phyloP scores from a whole-genome alignment of 768 basidiomycete genomes.

The Termitomyces sp. region DNA sequence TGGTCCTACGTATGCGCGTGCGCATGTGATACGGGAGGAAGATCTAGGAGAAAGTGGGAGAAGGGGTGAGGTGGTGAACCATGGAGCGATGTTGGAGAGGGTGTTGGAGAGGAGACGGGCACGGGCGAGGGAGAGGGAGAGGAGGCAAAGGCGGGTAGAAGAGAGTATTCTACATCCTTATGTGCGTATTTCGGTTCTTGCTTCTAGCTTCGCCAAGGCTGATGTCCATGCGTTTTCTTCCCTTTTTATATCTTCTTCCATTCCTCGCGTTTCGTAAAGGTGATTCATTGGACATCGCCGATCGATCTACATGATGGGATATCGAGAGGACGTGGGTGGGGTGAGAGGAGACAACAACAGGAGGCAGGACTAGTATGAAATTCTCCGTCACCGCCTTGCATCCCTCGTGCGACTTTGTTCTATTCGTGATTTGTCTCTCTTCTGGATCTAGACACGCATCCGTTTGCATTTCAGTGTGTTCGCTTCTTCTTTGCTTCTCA shows the following conservation, averaged over 20 bases:
- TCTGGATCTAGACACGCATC: background rate
- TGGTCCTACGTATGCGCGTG: slow-evolving; percentile 9
- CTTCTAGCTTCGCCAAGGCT: background rate
- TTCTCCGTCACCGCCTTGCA: background rate
- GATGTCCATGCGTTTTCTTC: background rate
- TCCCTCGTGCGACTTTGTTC: background rate
- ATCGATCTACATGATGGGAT: slow-evolving; percentile 27
- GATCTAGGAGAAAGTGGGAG: background rate
- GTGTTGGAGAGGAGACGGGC: slow-evolving; percentile 1
- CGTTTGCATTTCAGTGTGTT: background rate
- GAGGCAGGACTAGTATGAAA: background rate
- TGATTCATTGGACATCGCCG: slow-evolving; percentile 38
- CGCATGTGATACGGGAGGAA: background rate
- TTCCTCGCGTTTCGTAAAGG: slow-evolving; percentile 16
- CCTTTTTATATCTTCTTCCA: slow-evolving; percentile 1
- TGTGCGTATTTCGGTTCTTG: slow-evolving; percentile 4
- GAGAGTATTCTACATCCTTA: slow-evolving; percentile 11
- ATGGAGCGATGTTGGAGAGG: background rate
- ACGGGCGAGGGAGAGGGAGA: background rate
- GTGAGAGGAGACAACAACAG: background rate
- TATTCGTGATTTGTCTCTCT: background rate
- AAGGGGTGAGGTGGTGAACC: background rate
- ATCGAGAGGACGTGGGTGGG: background rate
- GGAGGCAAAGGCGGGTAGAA: slow-evolving; percentile 3
- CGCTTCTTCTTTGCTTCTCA: background rate